Evolutionary conservation across 805 yeast species (phyloP).

Genomic region (Wickerhamomyces alni): DNA sequence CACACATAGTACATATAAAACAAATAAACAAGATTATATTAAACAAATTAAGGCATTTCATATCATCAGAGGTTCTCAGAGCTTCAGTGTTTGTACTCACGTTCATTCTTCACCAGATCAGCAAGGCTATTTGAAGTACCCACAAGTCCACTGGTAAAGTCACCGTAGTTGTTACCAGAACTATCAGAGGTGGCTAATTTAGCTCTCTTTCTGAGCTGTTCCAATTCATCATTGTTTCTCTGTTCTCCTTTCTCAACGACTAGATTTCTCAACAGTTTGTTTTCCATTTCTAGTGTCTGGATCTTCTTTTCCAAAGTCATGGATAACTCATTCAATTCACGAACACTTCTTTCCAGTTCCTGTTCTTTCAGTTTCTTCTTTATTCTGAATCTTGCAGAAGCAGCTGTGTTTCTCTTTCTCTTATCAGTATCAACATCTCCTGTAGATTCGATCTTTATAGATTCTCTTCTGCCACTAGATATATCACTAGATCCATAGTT

Average conservation of each 20-base stretch:
- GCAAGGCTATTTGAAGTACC: background rate
- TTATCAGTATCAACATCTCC: constrained; percentile 54
- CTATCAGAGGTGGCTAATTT: constrained; percentile 3
- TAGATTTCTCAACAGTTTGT: constrained; percentile 72
- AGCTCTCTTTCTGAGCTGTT: constrained; percentile 44
- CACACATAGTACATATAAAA: too few species aligned
- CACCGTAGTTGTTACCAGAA: background rate
- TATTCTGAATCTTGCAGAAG: constrained; percentile 88
- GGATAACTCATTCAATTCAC: constrained; percentile 66
- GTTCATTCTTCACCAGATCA: background rate
- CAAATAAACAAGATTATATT: too few species aligned
- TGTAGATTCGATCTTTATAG: constrained; percentile 13
- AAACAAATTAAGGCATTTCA: too few species aligned
- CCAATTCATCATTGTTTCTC: constrained; percentile 48
- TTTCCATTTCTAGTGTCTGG: constrained; percentile 89
- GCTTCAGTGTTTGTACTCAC: background rate
- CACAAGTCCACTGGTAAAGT: background rate
- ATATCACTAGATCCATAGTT: background rate
- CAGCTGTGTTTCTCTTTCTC: constrained; percentile 86
- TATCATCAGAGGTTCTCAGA: too few species aligned
- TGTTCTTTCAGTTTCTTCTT: constrained; percentile 90
- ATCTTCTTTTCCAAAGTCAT: constrained; percentile 63
- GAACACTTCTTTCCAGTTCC: constrained; percentile 75
- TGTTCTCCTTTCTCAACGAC: constrained; percentile 72
- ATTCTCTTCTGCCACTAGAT: constrained; percentile 1